Base-by-base conservation (phyloP, 768 basidiomycete genomes). In the Solioccasus polychromus region DNA sequence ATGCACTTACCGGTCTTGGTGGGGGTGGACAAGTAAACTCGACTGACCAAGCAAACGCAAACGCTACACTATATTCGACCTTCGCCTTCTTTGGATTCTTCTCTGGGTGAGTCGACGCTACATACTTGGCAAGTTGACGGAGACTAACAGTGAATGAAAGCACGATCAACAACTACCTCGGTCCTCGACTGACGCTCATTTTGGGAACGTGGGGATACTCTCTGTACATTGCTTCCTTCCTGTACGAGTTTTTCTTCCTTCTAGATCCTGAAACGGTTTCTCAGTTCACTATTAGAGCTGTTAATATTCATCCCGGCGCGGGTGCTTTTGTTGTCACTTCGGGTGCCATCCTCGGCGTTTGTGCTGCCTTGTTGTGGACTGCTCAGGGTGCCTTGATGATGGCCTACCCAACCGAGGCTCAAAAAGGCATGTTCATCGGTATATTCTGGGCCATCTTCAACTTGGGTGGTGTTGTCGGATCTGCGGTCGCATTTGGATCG, bases 1-100 rank as follows among this genome's bases (percentile, higher is more conserved):
- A 90, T 57, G 81, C 88, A 0, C 69, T 90, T 57, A 84, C 79
- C 44, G 88, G 89, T 26, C 73, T 93, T 35, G 90, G 91, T 4
- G 88, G 76, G 35, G 88, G 86, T 34, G 90, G 90, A 1, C 85
- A 86, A 64, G 58, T 88, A 34, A 81, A 86, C 54, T 42, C 76
- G 4, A 72, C 69, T 3, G 85, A 79, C 8, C 76, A 75, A 58
- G 82, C 86, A 9, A 87, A 89, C 55, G 75, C 85, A 3, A 88
- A 79, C 53, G 68, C 80, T 1, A 78, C 83, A 1, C 61, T 88
- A 5, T 90, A 91, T 50, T 62, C 79, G 1, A 77, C 76, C 8
- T 83, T 84, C 55, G 78, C 82, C 17, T 68, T 77, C 53, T 71
- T 72, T 4, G 79, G 77, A 3, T 85, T 86, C 70, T 83, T 85